Evolutionary conservation across 2,329 filamentous ascomycete genomes (phyloP).

Genomic region (Calonectria fujianensis): DNA sequence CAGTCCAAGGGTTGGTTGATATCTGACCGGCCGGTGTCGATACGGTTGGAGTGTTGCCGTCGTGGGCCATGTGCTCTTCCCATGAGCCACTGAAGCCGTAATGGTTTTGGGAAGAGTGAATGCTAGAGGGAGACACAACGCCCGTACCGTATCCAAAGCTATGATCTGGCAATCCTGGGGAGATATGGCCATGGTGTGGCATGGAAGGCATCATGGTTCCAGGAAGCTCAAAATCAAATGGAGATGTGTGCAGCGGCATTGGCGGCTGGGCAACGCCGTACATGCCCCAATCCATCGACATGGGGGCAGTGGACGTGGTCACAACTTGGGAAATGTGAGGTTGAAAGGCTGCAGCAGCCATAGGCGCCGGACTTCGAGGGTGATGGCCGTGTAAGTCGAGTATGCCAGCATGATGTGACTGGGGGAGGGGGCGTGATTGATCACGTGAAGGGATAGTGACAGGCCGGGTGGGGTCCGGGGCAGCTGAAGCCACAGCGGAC

Average conservation of each 20-base stretch:
- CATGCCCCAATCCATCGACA: slow-evolving; percentile 52
- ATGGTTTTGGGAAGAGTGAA: slow-evolving; percentile 47
- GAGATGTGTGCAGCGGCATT: slow-evolving; percentile 45
- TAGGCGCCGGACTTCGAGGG: slow-evolving; percentile 42
- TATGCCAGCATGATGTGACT: slow-evolving; percentile 30
- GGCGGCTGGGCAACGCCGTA: slow-evolving; percentile 45
- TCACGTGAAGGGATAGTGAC: slow-evolving; percentile 46
- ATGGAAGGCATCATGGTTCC: slow-evolving; percentile 48
- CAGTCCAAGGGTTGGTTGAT: slow-evolving; percentile 52
- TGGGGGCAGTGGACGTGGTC: slow-evolving; percentile 36
- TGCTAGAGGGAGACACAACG: slow-evolving; percentile 52
- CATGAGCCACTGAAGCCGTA: slow-evolving; percentile 48
- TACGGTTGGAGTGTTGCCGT: slow-evolving; percentile 51
- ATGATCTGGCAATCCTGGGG: slow-evolving; percentile 45
- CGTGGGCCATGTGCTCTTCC: slow-evolving; percentile 51
- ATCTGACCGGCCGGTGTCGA: slow-evolving; percentile 49
- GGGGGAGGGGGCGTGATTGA: slow-evolving; percentile 46
- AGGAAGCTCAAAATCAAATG: slow-evolving; percentile 52
- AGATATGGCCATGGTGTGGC: slow-evolving; percentile 46
- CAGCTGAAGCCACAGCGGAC: slow-evolving; percentile 11
- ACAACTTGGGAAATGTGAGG: slow-evolving; percentile 43
- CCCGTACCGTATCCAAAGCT: slow-evolving; percentile 47
- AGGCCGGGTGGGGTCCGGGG: neutral
- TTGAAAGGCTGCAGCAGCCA: slow-evolving; percentile 43
- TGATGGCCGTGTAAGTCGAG: slow-evolving; percentile 45